A percentile compares a stretch with the other conserved stretches of the same genome.
These are phyloP conservation scores for Alnus rubra DNA, from an alignment of 306 rosid species.

Conservation along the genomic window DNA sequence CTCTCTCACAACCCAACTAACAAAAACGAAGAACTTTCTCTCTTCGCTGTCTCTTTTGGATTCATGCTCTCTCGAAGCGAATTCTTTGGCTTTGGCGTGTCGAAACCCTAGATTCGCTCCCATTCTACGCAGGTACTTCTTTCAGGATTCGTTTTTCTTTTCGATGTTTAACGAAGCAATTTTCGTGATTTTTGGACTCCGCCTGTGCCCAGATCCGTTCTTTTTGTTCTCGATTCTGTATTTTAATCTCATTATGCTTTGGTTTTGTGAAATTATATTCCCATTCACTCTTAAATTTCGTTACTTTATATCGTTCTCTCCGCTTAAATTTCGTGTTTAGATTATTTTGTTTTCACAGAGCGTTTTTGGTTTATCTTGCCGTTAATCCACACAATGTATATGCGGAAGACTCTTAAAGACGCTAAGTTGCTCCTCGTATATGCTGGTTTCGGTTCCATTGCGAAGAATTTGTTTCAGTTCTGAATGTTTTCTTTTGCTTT, in stretches of 20 bases:
- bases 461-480: conserved; percentile 16
- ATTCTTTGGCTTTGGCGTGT: conserved; percentile 39
- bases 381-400: conserved; percentile 47
- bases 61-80: conserved; percentile 45
- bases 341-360: conserved; percentile 14
- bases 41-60: conserved; percentile 32
- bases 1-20: conserved; percentile 49
- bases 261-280: conserved; percentile 9
- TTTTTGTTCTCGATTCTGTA: conserved; percentile 23
- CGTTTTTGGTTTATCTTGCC: conserved; percentile 25
- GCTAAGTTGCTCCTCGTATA: conserved; percentile 22
- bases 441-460: conserved; percentile 17
- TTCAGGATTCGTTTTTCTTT: conserved; percentile 36
- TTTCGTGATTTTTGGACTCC: conserved; percentile 16
- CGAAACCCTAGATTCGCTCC: conserved; percentile 56
- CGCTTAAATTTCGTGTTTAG: conserved; percentile 19
- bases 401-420: conserved; percentile 25
- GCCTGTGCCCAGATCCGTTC: conserved; percentile 59
- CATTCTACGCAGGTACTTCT: conserved; percentile 47
- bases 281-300: conserved; percentile 25
- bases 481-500: conserved; percentile 19
- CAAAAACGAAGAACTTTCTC: conserved; percentile 41
- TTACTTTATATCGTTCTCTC: conserved; percentile 22
- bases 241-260: conserved; percentile 13
- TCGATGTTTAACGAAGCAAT: background rate